Conservation (phyloP, 1,284 basidiomycete species). For the Dichomitus squalens region DNA sequence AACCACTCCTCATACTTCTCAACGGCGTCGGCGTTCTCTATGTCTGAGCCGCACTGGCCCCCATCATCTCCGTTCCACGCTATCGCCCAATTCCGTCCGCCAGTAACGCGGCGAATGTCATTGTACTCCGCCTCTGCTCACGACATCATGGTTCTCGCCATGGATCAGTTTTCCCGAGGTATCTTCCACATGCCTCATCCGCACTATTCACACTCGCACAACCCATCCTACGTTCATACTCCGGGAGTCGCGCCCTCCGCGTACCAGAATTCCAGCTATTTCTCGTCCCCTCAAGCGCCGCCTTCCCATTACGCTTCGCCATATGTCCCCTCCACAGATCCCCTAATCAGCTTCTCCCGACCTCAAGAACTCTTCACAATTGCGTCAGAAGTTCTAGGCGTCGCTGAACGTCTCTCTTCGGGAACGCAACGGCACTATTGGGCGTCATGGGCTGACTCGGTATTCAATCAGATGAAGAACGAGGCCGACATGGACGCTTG, state of each 20-base stretch:
- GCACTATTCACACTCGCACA: conserved; percentile 34
- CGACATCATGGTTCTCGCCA: conserved; percentile 58
- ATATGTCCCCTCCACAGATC: neutral
- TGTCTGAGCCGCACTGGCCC: conserved; percentile 52
- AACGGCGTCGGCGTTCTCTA: conserved; percentile 24
- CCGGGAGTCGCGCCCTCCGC: conserved; percentile 11
- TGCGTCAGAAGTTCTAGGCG: conserved; percentile 58
- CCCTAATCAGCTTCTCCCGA: conserved; percentile 47
- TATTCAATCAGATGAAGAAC: conserved; percentile 64
- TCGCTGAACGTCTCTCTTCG: conserved; percentile 54
- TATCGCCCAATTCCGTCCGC: conserved; percentile 53
- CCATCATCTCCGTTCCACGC: conserved; percentile 54
- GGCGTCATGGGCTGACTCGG: conserved; percentile 60
- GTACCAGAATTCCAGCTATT: conserved; percentile 14
- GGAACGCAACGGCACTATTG: conserved; percentile 51
- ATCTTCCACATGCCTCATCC: conserved; percentile 72
- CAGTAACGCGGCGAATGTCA: conserved; percentile 52
- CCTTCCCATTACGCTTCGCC: conserved; percentile 17
- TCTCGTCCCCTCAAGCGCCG: conserved; percentile 10
- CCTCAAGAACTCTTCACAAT: conserved; percentile 62
- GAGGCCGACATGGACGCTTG: conserved; percentile 51
- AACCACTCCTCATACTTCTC: conserved; percentile 22
- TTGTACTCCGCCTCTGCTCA: conserved; percentile 45
- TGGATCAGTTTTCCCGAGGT: conserved; percentile 67
- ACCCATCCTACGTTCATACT: conserved; percentile 25